A percentile compares a stretch with the other conserved stretches of the same genome.
phyloP scores from a whole-genome alignment of 2,329 filamentous ascomycete species.

The Colletotrichum noveboracense region DNA sequence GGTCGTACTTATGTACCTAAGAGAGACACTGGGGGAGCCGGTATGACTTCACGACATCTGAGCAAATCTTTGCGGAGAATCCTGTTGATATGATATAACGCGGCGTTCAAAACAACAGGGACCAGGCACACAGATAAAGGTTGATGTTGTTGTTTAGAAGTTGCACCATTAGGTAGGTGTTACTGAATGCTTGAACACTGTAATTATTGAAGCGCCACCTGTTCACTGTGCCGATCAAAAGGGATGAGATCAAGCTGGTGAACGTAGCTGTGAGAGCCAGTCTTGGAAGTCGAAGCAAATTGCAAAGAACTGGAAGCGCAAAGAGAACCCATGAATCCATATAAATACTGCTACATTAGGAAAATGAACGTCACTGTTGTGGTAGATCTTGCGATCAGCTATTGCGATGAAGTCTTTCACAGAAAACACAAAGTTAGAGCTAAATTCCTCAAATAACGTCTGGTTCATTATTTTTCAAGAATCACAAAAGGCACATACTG shows the following conservation, averaged over 20 bases:
- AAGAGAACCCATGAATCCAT: background rate
- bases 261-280: background rate
- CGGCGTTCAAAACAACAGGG: background rate
- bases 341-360: background rate
- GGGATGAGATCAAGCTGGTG: accelerated
- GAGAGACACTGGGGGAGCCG: background rate
- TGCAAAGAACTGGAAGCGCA: background rate
- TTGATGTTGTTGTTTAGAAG: accelerated
- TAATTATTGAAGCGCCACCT: accelerated
- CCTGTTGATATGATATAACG: accelerated
- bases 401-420: background rate
- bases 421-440: accelerated
- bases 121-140: background rate
- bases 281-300: background rate
- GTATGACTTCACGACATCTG: background rate
- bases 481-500: no score
- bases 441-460: no score
- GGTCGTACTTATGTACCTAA: background rate
- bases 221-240: background rate
- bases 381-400: background rate
- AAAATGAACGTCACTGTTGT: background rate
- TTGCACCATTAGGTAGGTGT: background rate
- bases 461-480: no score
- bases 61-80: background rate
- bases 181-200: background rate